Percentiles rank a stretch among this genome's conserved stretches.
Conservation (phyloP, 805 yeast species). For the Groenewaldozyma tartarivorans region DNA sequence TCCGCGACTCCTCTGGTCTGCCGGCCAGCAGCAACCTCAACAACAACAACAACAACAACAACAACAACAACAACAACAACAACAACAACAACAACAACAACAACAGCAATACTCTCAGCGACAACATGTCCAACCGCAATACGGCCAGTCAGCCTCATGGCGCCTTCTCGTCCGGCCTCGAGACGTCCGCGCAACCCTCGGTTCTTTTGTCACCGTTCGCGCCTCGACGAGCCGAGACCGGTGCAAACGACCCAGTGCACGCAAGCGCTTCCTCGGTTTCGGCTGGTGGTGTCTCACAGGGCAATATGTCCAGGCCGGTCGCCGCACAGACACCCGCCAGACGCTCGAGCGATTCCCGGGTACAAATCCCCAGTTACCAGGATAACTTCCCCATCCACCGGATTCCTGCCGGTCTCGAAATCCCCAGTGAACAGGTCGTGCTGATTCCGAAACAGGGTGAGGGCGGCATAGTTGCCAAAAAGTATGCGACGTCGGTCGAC, state of each 20-base stretch:
- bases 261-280: no score
- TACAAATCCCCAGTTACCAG: no score
- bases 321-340: no score
- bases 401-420: slow-evolving; percentile 12
- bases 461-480: slow-evolving; percentile 15
- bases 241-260: no score
- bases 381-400: slow-evolving; percentile 22
- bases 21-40: background rate
- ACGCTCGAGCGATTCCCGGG: no score
- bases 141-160: slow-evolving; percentile 1
- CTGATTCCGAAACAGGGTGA: slow-evolving; percentile 15
- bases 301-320: no score
- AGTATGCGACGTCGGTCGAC: slow-evolving; percentile 63
- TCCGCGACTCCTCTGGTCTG: background rate
- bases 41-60: background rate
- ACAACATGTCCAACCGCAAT: background rate
- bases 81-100: background rate
- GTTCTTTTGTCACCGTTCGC: background rate
- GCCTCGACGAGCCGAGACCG: background rate
- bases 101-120: background rate
- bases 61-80: background rate
- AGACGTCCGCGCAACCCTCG: background rate
- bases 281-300: no score
- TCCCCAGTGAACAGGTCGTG: slow-evolving; percentile 12
- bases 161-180: slow-evolving; percentile 1